Evolutionary conservation across 164 flowering plant species (phyloP), one percentile per base, ranked within the genome.

Genomic region (Warburgia ugandensis): DNA sequence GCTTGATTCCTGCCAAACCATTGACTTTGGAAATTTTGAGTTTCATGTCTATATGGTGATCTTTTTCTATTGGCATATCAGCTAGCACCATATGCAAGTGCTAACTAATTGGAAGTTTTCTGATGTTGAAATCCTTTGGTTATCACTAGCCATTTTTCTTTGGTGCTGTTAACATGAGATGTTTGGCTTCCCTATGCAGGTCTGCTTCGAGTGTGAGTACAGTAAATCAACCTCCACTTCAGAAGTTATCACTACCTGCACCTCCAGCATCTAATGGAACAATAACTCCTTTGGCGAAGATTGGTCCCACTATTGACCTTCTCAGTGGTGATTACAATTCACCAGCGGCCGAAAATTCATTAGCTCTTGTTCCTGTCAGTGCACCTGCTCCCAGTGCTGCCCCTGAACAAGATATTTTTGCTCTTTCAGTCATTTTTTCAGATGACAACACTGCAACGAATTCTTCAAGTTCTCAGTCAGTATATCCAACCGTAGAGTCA

Each of bases 351-450:
- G 77, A 74, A 3, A 70, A 57, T 68, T 58, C 81, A 11, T 55
- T 86, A 51, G 97, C 97, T 44, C 78, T 92, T 58, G 97, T 92
- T 71, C 84, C 99, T 32, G 67, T 77, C 20, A 75, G 74, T 27
- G 76, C 70, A 46, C 71, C 77, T 20, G 61, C 87, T 27, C 29
- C 69, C 8, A 67, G 63, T 61, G 71, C 88, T 40, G 50, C 53
- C 19, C 62, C 82, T 17, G 71, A 83, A 65, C 70, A 77, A 43
- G 29, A 59, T 29, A 76, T 79, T 36, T 78, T 91, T 25, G 90
- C 79, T 53, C 94, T 83, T 35, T 64, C 77, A 17, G 95, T 87
- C 65, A 72, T 84, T 77, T 81, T 71, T 59, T 54, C 85, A 25
- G 66, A 61, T 44, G 60, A 47, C 31, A 68, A 54, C 60, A 70